Conservation (phyloP, 345 rosid genomes). For the Clausena lansium region DNA sequence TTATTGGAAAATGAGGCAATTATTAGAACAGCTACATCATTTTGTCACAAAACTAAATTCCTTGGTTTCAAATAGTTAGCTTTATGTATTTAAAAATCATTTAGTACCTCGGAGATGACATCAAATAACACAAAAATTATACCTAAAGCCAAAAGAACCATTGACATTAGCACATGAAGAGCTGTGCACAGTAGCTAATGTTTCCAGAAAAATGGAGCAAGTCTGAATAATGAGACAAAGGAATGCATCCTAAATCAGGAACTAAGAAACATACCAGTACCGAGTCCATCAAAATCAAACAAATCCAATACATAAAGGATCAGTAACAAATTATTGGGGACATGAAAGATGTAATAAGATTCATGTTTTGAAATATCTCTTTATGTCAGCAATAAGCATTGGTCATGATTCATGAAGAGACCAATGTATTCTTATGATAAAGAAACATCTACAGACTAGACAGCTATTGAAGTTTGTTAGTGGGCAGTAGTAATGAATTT, state of each 20-base stretch:
- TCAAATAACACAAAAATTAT: not conserved
- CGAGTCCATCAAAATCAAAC: slow-evolving; percentile 7
- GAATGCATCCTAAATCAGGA: not conserved
- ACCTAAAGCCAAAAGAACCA: not conserved
- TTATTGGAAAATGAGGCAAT: not conserved
- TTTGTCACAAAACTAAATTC: slow-evolving; percentile 2
- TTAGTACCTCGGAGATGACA: not conserved
- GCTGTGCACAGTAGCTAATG: not conserved
- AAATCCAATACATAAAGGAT: not conserved
- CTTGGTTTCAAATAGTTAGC: not conserved
- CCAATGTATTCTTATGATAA: not conserved
- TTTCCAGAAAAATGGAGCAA: not conserved
- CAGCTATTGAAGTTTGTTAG: not conserved
- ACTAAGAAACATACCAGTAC: not conserved
- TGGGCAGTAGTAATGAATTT: slow-evolving; percentile 5
- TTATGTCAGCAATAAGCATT: not conserved
- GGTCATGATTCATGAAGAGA: not conserved
- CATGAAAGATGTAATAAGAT: not conserved
- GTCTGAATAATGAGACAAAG: not conserved
- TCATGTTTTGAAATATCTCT: not conserved
- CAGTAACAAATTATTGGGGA: not conserved
- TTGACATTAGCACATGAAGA: not conserved
- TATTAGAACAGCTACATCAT: not conserved
- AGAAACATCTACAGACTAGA: not conserved
- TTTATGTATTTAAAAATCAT: not conserved